Evolutionary conservation across 768 basidiomycete genomes (phyloP).

Genomic region (Suillus variegatus): DNA sequence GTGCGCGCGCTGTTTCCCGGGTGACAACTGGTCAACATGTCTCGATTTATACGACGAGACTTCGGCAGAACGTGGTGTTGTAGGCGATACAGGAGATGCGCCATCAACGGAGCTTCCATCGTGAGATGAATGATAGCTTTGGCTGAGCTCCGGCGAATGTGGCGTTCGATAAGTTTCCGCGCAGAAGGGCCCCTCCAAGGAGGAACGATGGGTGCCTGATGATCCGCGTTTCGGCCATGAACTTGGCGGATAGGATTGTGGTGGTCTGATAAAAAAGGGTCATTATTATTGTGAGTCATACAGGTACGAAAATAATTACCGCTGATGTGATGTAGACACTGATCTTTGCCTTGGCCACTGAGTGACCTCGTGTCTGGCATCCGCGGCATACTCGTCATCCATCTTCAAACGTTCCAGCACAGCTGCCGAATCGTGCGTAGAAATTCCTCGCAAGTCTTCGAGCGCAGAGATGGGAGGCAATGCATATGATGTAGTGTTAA

Average conservation of each 20-base stretch:
- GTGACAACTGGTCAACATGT: conserved; percentile 17
- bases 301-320: conserved; percentile 20
- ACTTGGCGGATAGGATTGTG: conserved; percentile 21
- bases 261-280: conserved; percentile 15
- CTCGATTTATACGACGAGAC: conserved; percentile 19
- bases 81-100: conserved; percentile 55
- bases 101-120: conserved; percentile 50
- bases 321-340: conserved; percentile 39
- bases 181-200: conserved; percentile 14
- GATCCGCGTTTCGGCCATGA: conserved; percentile 26
- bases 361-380: conserved; percentile 24
- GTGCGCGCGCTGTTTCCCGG: conserved; percentile 12
- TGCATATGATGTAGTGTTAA: conserved; percentile 46
- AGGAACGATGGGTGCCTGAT: conserved; percentile 15
- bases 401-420: conserved; percentile 64
- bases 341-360: conserved; percentile 47
- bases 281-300: conserved; percentile 11
- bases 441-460: conserved; percentile 58
- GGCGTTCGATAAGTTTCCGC: conserved; percentile 19
- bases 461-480: conserved; percentile 70
- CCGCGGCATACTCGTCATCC: conserved; percentile 42
- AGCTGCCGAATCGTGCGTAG: conserved; percentile 58
- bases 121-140: conserved; percentile 36
- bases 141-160: conserved; percentile 22
- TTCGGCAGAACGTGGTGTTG: conserved; percentile 50